Conservation (phyloP, 441 rosid species). For the Populus tomentosa region DNA sequence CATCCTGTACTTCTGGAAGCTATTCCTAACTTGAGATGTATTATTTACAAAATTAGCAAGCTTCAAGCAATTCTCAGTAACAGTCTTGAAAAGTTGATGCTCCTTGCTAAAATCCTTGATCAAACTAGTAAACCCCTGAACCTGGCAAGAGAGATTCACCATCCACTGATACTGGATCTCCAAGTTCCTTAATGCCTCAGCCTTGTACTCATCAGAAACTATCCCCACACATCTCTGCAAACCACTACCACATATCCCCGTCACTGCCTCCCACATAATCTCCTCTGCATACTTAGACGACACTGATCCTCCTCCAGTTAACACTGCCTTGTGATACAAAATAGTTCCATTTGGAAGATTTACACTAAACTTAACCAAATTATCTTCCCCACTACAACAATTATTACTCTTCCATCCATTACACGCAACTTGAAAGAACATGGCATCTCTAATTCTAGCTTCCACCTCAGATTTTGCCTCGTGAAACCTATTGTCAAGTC, state of each 20-base stretch:
- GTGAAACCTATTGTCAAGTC: conserved; percentile 68
- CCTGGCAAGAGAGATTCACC: conserved; percentile 92
- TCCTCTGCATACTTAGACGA: conserved; percentile 84
- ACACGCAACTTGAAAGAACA: conserved; percentile 79
- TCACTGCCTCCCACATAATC: conserved; percentile 60
- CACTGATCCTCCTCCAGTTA: conserved; percentile 50
- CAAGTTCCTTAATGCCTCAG: conserved; percentile 69
- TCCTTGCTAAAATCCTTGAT: conserved; percentile 77
- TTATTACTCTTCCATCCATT: conserved; percentile 69
- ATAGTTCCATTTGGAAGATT: conserved; percentile 90
- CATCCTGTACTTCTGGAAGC: conserved; percentile 62
- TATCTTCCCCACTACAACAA: conserved; percentile 43
- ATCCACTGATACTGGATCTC: conserved; percentile 89
- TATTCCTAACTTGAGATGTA: conserved; percentile 54
- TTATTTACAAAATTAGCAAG: conserved; percentile 72
- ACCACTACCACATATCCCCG: conserved; percentile 55
- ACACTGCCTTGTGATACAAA: conserved; percentile 58
- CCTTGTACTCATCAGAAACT: conserved; percentile 71
- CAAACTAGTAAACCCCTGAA: conserved; percentile 64
- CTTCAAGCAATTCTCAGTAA: conserved; percentile 59
- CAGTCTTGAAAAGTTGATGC: conserved; percentile 64
- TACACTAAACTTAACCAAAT: conserved; percentile 59
- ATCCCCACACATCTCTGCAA: conserved; percentile 80
- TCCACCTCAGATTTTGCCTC: conserved; percentile 67
- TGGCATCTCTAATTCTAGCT: conserved; percentile 71